Evolutionary conservation across 2,329 filamentous ascomycete species (phyloP).

Genomic region (Penicillium vulpinum): DNA sequence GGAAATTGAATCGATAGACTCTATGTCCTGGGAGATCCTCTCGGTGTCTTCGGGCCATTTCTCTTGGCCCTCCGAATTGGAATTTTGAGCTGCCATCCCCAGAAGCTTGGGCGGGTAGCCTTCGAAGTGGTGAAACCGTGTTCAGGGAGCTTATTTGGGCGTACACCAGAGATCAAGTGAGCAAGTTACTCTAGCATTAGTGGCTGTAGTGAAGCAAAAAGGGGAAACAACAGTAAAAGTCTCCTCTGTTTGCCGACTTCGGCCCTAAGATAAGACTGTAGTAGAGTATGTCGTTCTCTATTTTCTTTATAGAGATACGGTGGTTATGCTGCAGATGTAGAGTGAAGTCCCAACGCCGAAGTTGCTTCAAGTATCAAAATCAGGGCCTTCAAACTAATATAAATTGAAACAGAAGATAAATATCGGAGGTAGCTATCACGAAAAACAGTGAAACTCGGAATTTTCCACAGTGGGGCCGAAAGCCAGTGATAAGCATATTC

Average conservation of each 20-base stretch:
- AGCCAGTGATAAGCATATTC: background rate
- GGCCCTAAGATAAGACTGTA: background rate
- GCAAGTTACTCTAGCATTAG: background rate
- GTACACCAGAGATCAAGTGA: background rate
- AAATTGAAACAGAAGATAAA: background rate
- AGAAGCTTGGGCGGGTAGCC: background rate
- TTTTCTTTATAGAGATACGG: background rate
- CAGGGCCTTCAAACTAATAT: background rate
- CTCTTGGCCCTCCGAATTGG: conserved; percentile 14
- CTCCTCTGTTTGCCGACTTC: background rate
- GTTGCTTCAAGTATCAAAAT: background rate
- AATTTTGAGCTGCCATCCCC: conserved; percentile 22
- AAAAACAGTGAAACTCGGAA: background rate
- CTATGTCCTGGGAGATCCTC: conserved; percentile 17
- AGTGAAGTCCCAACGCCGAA: background rate
- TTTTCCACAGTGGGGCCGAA: background rate
- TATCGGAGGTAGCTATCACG: background rate
- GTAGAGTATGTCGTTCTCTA: background rate
- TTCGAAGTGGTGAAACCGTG: background rate
- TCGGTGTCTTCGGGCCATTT: conserved; percentile 24
- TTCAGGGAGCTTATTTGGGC: background rate
- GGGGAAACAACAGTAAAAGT: background rate
- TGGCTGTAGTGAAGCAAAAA: background rate
- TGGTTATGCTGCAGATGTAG: background rate
- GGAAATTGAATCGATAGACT: conserved; percentile 32